A percentile compares a stretch with the other conserved stretches of the same genome.
phyloP scores from a whole-genome alignment of 2,329 filamentous ascomycete species.

The Fusarium algeriense region DNA sequence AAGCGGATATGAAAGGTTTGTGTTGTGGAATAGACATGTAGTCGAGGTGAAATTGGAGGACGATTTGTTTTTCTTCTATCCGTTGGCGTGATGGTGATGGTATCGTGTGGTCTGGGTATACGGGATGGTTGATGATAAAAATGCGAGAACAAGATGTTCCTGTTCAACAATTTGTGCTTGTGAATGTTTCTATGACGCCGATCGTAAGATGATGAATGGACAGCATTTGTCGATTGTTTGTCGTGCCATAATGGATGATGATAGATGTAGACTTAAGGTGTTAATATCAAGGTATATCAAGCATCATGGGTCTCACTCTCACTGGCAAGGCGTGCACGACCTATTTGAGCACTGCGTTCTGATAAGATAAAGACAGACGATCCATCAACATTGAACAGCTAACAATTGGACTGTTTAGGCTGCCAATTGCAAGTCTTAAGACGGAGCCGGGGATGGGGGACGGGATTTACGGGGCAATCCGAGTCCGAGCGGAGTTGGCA shows the following conservation, averaged over 20 bases:
- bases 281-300: neutral
- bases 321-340: neutral
- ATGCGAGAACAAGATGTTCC: constrained; percentile 22
- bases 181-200: neutral
- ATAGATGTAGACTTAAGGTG: neutral
- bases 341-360: neutral
- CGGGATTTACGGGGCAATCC: constrained; percentile 4
- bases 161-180: neutral
- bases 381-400: neutral
- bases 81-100: neutral
- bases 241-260: neutral
- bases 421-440: neutral
- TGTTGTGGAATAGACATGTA: constrained; percentile 7
- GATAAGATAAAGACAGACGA: constrained; percentile 25
- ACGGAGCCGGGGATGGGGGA: constrained; percentile 41
- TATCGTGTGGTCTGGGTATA: neutral
- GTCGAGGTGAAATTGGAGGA: neutral
- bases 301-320: neutral
- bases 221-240: neutral
- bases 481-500: constrained; percentile 33
- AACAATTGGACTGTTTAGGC: neutral
- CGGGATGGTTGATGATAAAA: neutral
- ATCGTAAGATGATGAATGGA: neutral
- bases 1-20: constrained; percentile 15
- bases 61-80: constrained; percentile 6